Conservation (phyloP, 257 asterid genomes). For the Capsicum baccatum region DNA sequence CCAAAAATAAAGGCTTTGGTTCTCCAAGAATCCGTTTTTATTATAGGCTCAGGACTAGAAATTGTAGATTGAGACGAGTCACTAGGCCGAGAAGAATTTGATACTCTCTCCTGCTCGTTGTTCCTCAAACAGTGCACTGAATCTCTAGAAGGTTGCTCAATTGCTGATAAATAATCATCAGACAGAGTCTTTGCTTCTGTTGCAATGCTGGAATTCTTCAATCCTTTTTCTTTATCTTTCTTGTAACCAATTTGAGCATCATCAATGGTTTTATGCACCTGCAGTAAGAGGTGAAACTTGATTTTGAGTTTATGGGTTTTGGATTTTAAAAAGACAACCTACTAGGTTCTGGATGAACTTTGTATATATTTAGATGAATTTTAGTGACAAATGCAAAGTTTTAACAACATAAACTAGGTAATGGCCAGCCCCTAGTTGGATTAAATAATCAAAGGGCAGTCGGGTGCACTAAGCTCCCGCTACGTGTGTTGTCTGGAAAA, state of each 20-base stretch:
- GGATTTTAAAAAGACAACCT: not conserved
- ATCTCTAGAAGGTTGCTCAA: slow-evolving; percentile 25
- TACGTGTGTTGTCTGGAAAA: no score
- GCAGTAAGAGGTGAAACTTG: not conserved
- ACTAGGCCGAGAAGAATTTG: slow-evolving; percentile 42
- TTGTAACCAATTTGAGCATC: slow-evolving; percentile 8
- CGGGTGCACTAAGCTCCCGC: no score
- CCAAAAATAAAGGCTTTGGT: not conserved
- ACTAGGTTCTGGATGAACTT: not conserved
- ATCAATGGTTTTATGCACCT: not conserved
- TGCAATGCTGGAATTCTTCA: not conserved
- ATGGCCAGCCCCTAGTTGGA: not conserved
- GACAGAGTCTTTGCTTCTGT: slow-evolving; percentile 13
- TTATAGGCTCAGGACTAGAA: slow-evolving; percentile 14
- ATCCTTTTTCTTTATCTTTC: not conserved
- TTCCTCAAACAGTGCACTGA: not conserved
- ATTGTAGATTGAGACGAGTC: not conserved
- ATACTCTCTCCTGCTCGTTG: not conserved
- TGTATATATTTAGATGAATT: no score
- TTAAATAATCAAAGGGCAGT: no score
- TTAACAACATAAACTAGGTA: no score
- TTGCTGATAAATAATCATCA: slow-evolving; percentile 35
- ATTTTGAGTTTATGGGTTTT: not conserved
- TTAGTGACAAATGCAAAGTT: no score
- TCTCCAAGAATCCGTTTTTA: slow-evolving; percentile 29